Percentiles rank a stretch among this genome's conserved stretches.
phyloP scores from a whole-genome alignment of 2,329 filamentous ascomycete species.

The Sphaerostilbella broomeana region DNA sequence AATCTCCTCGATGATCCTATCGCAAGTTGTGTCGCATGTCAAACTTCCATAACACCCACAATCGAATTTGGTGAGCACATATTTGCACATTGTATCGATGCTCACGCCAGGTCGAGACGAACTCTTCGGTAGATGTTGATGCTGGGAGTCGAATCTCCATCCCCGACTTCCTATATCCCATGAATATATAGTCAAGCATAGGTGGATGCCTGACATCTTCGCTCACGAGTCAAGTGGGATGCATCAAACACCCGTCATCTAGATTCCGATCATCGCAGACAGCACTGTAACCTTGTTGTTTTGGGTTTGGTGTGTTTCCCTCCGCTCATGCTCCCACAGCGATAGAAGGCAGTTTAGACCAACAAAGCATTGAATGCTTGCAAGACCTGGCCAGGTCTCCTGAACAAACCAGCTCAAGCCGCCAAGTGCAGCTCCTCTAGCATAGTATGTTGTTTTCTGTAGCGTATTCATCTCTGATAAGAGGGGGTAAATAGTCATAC shows the following conservation, averaged over 20 bases:
- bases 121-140: background rate
- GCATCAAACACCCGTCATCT: constrained; percentile 1
- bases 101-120: background rate
- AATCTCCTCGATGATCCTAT: constrained; percentile 19
- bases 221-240: background rate
- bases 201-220: background rate
- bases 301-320: too few species aligned
- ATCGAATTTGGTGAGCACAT: constrained; percentile 20
- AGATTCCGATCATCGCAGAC: background rate
- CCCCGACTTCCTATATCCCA: background rate
- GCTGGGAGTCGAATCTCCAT: background rate
- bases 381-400: background rate
- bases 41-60: constrained; percentile 24
- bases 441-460: too few species aligned
- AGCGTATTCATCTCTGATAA: background rate
- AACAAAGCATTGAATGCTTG: background rate
- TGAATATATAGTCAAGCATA: background rate
- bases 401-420: too few species aligned
- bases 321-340: too few species aligned
- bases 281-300: background rate
- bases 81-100: constrained; percentile 22
- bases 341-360: too few species aligned
- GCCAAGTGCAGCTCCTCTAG: too few species aligned
- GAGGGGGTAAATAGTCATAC: background rate
- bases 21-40: constrained; percentile 20